These are phyloP conservation scores for Monoraphidium neglectum DNA, from an alignment of 139 green algal species.

Conservation along the genomic window DNA sequence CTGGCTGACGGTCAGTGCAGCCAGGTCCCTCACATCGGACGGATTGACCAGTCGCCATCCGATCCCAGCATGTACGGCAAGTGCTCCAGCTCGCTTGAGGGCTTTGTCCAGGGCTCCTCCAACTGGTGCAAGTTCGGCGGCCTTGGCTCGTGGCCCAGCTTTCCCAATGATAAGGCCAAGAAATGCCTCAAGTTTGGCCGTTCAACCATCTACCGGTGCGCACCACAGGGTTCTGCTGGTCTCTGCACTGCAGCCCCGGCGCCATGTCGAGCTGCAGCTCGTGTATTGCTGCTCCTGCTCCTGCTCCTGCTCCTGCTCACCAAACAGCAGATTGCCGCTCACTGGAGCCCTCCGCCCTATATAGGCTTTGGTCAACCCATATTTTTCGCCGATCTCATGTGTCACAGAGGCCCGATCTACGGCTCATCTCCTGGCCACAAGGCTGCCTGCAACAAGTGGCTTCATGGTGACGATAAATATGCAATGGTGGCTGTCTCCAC, in stretches of 20 bases:
- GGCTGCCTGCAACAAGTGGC: slow-evolving; percentile 28
- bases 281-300: no score
- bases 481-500: slow-evolving; percentile 29
- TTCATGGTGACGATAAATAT: slow-evolving; percentile 1
- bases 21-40: slow-evolving; percentile 1
- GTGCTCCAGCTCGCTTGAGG: slow-evolving; percentile 18
- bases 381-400: no score
- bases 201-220: slow-evolving; percentile 13
- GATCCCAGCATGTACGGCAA: slow-evolving; percentile 18
- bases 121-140: slow-evolving; percentile 31
- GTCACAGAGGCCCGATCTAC: slow-evolving; percentile 23
- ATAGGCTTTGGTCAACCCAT: no score
- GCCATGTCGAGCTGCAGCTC: no score
- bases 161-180: slow-evolving; percentile 5
- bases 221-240: no score
- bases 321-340: no score
- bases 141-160: slow-evolving; percentile 8
- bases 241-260: no score
- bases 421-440: slow-evolving; percentile 20
- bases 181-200: slow-evolving; percentile 38
- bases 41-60: slow-evolving; percentile 10
- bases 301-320: no score
- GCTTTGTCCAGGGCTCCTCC: background rate
- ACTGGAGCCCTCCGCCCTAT: no score
- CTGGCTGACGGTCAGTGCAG: no score